Evolutionary conservation across 2,329 filamentous ascomycete genomes (phyloP).

Genomic region (Botrytis pseudocinerea): DNA sequence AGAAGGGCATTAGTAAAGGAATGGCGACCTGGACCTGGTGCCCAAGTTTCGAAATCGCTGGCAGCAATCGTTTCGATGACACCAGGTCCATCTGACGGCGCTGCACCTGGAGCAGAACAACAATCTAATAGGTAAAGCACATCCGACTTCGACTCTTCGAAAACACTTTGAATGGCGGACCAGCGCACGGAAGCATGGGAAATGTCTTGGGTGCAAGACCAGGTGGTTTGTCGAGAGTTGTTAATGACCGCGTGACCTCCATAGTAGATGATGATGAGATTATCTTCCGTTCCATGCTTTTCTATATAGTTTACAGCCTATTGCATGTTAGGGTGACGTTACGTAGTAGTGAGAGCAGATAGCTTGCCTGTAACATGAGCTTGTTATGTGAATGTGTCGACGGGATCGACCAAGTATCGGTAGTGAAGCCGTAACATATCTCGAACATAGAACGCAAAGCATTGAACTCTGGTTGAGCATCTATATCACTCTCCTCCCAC

Average conservation of each 20-base stretch:
- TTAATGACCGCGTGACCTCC: constrained; percentile 33
- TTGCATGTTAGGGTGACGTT: constrained; percentile 12
- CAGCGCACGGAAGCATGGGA: constrained; percentile 29
- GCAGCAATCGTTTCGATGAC: constrained; percentile 32
- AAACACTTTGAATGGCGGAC: constrained; percentile 33
- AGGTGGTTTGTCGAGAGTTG: constrained; percentile 29
- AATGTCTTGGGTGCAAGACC: constrained; percentile 26
- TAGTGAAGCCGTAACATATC: constrained; percentile 31
- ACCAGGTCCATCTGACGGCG: constrained; percentile 24
- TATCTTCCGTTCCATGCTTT: constrained; percentile 28
- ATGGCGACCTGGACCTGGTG: constrained; percentile 27
- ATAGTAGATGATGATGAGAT: constrained; percentile 35
- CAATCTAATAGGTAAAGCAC: constrained; percentile 31
- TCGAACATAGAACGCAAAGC: constrained; percentile 31
- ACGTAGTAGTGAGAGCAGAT: background rate
- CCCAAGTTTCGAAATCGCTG: constrained; percentile 27
- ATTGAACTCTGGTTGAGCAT: constrained; percentile 29
- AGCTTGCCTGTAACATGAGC: constrained; percentile 31
- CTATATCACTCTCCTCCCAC: constrained; percentile 34
- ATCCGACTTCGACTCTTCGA: constrained; percentile 30
- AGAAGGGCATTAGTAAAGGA: constrained; percentile 31
- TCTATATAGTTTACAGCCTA: constrained; percentile 31
- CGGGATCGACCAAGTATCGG: constrained; percentile 34
- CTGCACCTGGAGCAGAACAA: constrained; percentile 30
- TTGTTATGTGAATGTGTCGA: constrained; percentile 31